A percentile compares a stretch with the other conserved stretches of the same genome.
phyloP scores from a whole-genome alignment of 306 rosid species.

The Hippophae gyantsensis region DNA sequence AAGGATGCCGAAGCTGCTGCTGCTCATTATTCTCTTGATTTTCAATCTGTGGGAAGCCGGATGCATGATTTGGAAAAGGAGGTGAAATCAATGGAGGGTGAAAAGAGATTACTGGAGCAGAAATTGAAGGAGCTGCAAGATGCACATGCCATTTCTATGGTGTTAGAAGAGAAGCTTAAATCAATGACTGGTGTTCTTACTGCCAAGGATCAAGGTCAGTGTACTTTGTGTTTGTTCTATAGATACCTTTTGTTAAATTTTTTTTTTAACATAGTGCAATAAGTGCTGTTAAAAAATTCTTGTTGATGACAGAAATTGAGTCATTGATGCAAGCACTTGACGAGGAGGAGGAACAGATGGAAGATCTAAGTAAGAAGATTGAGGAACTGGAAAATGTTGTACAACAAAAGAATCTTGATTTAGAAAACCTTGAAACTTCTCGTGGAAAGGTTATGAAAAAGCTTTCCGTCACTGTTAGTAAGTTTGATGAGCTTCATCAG shows the following conservation, averaged over 20 bases:
- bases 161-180: constrained; percentile 51
- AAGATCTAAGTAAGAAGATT: constrained; percentile 47
- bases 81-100: constrained; percentile 41
- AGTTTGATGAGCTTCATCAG: constrained; percentile 94
- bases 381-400: constrained; percentile 59
- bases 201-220: constrained; percentile 83
- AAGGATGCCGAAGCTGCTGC: constrained; percentile 76
- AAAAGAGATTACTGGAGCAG: constrained; percentile 50
- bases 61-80: constrained; percentile 50
- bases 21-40: constrained; percentile 44
- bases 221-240: constrained; percentile 4
- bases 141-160: constrained; percentile 40
- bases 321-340: constrained; percentile 88
- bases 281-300: constrained; percentile 15
- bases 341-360: constrained; percentile 91
- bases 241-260: not conserved
- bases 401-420: constrained; percentile 55
- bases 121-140: constrained; percentile 50
- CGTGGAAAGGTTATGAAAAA: constrained; percentile 75
- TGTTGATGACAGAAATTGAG: constrained; percentile 71
- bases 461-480: constrained; percentile 70
- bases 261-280: not conserved
- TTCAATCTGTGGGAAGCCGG: constrained; percentile 52
- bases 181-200: constrained; percentile 53
- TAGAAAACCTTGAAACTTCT: constrained; percentile 62